Percentiles rank a stretch among this genome's conserved stretches.
phyloP scores from a whole-genome alignment of 371 early-diverging fungal species.

The Apophysomyces ossiformis region DNA sequence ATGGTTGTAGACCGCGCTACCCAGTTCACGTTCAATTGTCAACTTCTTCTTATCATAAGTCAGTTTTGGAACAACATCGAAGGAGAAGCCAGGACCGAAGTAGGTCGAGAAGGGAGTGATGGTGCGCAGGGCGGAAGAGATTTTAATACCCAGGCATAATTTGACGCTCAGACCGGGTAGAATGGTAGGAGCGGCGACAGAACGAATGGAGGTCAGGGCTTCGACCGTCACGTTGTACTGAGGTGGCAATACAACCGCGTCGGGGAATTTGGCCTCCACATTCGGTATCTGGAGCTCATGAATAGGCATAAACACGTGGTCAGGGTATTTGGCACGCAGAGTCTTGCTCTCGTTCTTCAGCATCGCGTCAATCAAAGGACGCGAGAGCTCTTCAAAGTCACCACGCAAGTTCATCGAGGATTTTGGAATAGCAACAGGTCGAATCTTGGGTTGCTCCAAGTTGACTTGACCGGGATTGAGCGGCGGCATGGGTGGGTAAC shows the following conservation, averaged over 20 bases:
- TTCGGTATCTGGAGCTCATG: slow-evolving; percentile 74
- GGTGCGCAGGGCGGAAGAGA: slow-evolving; percentile 76
- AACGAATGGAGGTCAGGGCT: slow-evolving; percentile 71
- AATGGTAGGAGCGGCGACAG: slow-evolving; percentile 57
- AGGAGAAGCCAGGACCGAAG: slow-evolving; percentile 67
- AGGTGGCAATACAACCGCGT: slow-evolving; percentile 48
- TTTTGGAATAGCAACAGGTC: slow-evolving; percentile 59
- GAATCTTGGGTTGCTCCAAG: slow-evolving; percentile 48
- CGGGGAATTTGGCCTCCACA: slow-evolving; percentile 54
- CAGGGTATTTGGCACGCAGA: slow-evolving; percentile 20
- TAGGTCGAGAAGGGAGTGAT: slow-evolving; percentile 73
- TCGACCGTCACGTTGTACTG: slow-evolving; percentile 43
- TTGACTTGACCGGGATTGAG: slow-evolving; percentile 51
- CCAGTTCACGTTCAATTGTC: slow-evolving; percentile 59
- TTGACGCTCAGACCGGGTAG: slow-evolving; percentile 57
- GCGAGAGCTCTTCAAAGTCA: slow-evolving; percentile 45
- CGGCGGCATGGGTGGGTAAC: slow-evolving; percentile 61
- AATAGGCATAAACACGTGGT: slow-evolving; percentile 60
- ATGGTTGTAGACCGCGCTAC: slow-evolving; percentile 56
- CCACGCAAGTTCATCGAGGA: slow-evolving; percentile 55
- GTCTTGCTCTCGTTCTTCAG: slow-evolving; percentile 22
- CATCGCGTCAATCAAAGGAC: slow-evolving; percentile 38
- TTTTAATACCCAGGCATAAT: slow-evolving; percentile 70
- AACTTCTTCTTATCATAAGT: slow-evolving; percentile 50
- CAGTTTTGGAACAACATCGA: slow-evolving; percentile 51